A percentile compares a stretch with the other conserved stretches of the same genome.
These are phyloP conservation scores for Pterulicium gracile DNA, from an alignment of 1,284 basidiomycete species.

Conservation along the genomic window DNA sequence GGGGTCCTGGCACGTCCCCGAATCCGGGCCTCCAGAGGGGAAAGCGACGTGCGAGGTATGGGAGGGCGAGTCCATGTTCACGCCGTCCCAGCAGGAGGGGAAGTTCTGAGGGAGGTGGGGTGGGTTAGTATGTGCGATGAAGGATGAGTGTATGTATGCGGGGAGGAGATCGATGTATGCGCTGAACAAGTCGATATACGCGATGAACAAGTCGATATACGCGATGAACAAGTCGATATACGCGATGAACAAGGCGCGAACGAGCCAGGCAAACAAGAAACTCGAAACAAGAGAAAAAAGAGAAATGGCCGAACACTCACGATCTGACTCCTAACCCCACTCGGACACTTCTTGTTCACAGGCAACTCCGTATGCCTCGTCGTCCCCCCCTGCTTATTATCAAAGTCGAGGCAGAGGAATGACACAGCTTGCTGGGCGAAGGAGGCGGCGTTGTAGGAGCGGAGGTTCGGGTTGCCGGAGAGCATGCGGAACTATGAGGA, in stretches of 20 bases:
- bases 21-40: constrained; percentile 31
- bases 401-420: constrained; percentile 30
- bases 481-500: constrained; percentile 32
- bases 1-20: constrained; percentile 30
- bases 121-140: neutral
- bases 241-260: neutral
- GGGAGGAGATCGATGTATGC: no score
- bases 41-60: constrained; percentile 34
- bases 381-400: constrained; percentile 12
- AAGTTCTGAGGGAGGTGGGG: constrained; percentile 18
- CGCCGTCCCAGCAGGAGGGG: constrained; percentile 32
- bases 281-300: neutral
- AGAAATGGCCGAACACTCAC: constrained; percentile 13
- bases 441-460: constrained; percentile 28
- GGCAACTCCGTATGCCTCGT: constrained; percentile 15
- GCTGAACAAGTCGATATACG: no score
- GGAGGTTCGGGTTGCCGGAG: constrained; percentile 27
- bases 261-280: neutral
- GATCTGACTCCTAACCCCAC: constrained; percentile 30
- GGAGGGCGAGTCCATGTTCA: constrained; percentile 28
- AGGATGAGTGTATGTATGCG: neutral
- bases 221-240: neutral
- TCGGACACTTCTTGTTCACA: constrained; percentile 20
- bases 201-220: neutral
- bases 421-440: constrained; percentile 30